Conservation (phyloP, 2,329 filamentous ascomycete genomes). For the Exophiala sp. region DNA sequence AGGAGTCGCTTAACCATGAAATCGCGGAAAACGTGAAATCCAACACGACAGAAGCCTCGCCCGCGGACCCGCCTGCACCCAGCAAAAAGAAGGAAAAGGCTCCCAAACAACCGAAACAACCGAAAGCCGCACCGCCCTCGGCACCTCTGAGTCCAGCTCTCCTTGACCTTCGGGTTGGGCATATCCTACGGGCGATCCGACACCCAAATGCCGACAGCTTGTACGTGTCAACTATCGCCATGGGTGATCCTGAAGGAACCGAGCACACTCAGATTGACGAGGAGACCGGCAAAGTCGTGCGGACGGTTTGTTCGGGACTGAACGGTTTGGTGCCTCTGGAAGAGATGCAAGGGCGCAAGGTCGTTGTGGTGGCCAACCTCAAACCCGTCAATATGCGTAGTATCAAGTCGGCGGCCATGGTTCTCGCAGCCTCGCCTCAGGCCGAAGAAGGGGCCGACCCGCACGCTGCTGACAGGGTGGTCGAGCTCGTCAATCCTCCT, state of each 20-base stretch:
- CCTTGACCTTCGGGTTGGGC: slow-evolving; percentile 92
- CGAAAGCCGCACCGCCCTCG: slow-evolving; percentile 61
- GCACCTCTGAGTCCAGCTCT: slow-evolving; percentile 74
- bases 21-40: slow-evolving; percentile 28
- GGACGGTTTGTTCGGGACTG: slow-evolving; percentile 93
- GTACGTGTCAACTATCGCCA: slow-evolving; percentile 90
- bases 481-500: slow-evolving; percentile 86
- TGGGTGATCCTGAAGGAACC: slow-evolving; percentile 76
- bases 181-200: slow-evolving; percentile 91
- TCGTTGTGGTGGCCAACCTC: slow-evolving; percentile 92
- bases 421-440: slow-evolving; percentile 81
- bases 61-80: slow-evolving; percentile 10
- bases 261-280: slow-evolving; percentile 74
- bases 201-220: slow-evolving; percentile 96
- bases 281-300: slow-evolving; percentile 83
- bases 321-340: slow-evolving; percentile 88
- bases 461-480: slow-evolving; percentile 66
- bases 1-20: slow-evolving; percentile 32
- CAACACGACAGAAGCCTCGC: slow-evolving; percentile 23
- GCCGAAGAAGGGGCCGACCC: slow-evolving; percentile 71
- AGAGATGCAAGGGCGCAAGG: slow-evolving; percentile 95
- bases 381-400: slow-evolving; percentile 99
- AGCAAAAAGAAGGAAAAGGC: slow-evolving; percentile 67
- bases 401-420: slow-evolving; percentile 76
- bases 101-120: slow-evolving; percentile 83